phyloP scores from a whole-genome alignment of 2,329 filamentous ascomycete species.

The Sporothrix curviconia region DNA sequence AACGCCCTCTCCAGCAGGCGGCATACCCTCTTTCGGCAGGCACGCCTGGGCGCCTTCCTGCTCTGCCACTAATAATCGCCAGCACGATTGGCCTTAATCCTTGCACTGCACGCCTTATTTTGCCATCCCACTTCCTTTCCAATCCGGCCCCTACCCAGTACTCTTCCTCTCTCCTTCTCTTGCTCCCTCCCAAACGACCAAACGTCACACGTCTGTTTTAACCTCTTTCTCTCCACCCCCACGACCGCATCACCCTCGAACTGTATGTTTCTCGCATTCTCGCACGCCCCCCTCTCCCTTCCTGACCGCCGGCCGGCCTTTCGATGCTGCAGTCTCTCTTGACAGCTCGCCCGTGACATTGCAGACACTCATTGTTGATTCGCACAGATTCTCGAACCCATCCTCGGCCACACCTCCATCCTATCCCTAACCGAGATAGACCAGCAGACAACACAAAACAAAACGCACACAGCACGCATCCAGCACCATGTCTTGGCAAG shows the following conservation, averaged over 20 bases:
- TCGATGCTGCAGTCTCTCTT: neutral
- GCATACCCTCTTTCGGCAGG: conserved; percentile 9
- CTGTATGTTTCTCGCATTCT: neutral
- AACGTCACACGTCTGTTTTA: conserved; percentile 15
- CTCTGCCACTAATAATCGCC: neutral
- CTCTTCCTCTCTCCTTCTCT: neutral
- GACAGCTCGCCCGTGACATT: conserved; percentile 2
- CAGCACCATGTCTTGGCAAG: conserved; percentile 21
- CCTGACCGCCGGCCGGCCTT: neutral
- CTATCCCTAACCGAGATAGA: neutral
- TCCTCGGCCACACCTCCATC: neutral
- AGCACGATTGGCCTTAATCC: conserved; percentile 3
- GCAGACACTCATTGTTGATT: neutral
- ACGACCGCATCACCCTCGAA: neutral
- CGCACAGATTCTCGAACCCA: neutral
- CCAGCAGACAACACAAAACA: neutral
- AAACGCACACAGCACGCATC: conserved; percentile 5
- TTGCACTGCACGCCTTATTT: conserved; percentile 5
- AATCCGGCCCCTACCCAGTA: neutral
- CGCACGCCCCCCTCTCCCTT: neutral
- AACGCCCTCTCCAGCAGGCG: neutral
- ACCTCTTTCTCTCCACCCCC: neutral
- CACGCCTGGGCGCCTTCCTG: neutral
- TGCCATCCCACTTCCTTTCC: conserved; percentile 15
- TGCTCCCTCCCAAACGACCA: conserved; percentile 7